Conservation (phyloP, 2,329 filamentous ascomycete species). For the Claviceps humidiphila region DNA sequence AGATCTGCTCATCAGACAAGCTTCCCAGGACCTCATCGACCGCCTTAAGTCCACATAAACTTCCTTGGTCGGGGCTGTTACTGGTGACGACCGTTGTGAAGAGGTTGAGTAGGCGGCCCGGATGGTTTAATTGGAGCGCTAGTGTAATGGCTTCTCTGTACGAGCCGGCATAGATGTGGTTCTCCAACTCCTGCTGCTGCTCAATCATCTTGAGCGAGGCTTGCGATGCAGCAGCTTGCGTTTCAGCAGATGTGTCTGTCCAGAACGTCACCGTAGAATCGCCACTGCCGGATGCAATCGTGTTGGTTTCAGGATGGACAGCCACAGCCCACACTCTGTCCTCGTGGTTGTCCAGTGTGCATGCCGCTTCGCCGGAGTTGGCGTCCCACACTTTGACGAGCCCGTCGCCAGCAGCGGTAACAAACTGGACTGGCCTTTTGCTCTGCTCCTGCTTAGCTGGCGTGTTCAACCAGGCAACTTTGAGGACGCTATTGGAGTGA, state of each 20-base stretch:
- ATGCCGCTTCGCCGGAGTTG: constrained; percentile 68
- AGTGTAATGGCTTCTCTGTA: constrained; percentile 89
- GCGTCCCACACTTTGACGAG: constrained; percentile 95
- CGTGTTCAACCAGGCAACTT: constrained; percentile 72
- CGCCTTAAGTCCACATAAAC: constrained; percentile 48
- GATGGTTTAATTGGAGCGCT: constrained; percentile 87
- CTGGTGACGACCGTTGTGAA: constrained; percentile 68
- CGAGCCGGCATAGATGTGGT: constrained; percentile 76
- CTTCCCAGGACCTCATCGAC: constrained; percentile 76
- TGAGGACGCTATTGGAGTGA: constrained; percentile 89
- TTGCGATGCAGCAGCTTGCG: constrained; percentile 58
- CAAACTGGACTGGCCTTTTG: constrained; percentile 56
- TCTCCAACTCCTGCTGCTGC: constrained; percentile 87
- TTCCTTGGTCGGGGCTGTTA: constrained; percentile 44
- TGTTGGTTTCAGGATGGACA: constrained; percentile 53
- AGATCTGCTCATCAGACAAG: constrained; percentile 76
- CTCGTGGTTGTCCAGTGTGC: constrained; percentile 91
- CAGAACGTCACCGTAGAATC: constrained; percentile 93
- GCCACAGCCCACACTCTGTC: constrained; percentile 89
- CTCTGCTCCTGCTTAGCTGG: constrained; percentile 34
- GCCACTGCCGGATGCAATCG: constrained; percentile 78
- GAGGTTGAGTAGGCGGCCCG: constrained; percentile 68
- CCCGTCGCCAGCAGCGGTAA: constrained; percentile 83
- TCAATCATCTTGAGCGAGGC: constrained; percentile 72
- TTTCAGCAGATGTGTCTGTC: constrained; percentile 78